Evolutionary conservation across 1,284 basidiomycete species (phyloP).

Genomic region (Sporisorium scitamineum): DNA sequence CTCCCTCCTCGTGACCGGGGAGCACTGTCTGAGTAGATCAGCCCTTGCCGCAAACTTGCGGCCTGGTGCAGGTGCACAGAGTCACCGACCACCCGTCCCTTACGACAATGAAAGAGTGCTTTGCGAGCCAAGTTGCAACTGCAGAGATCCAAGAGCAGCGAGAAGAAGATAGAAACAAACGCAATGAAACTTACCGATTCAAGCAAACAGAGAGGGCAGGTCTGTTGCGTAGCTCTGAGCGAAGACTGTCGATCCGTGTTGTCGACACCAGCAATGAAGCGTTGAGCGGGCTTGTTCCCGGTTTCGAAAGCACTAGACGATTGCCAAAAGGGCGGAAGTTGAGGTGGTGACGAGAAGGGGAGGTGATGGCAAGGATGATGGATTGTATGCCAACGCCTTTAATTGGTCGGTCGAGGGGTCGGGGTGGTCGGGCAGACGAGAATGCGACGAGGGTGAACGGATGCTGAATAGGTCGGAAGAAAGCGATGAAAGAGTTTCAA

Average conservation of each 20-base stretch:
- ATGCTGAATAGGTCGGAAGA: not conserved
- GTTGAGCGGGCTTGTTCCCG: not conserved
- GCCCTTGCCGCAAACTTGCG: not conserved
- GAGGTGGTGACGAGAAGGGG: not conserved
- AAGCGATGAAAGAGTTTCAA: not conserved
- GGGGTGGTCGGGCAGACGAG: not conserved
- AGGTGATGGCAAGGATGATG: conserved; percentile 15
- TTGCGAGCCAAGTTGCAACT: not conserved
- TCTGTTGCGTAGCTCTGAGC: not conserved
- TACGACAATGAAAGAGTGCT: not conserved
- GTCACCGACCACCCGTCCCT: not conserved
- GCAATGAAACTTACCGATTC: not conserved
- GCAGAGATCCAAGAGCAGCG: not conserved
- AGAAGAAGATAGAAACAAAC: not conserved
- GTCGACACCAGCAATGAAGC: not conserved
- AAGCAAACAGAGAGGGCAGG: not conserved
- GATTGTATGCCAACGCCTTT: not conserved
- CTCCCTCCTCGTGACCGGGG: not conserved
- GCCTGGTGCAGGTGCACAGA: not conserved
- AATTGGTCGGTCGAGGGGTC: not conserved
- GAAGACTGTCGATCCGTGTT: not conserved
- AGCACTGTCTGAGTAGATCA: not conserved
- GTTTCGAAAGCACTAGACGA: not conserved
- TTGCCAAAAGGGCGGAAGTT: too few species aligned
- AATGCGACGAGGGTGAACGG: not conserved